Evolutionary conservation across 441 rosid species (phyloP).

Genomic region (Pelargonium myrrhifolium): DNA sequence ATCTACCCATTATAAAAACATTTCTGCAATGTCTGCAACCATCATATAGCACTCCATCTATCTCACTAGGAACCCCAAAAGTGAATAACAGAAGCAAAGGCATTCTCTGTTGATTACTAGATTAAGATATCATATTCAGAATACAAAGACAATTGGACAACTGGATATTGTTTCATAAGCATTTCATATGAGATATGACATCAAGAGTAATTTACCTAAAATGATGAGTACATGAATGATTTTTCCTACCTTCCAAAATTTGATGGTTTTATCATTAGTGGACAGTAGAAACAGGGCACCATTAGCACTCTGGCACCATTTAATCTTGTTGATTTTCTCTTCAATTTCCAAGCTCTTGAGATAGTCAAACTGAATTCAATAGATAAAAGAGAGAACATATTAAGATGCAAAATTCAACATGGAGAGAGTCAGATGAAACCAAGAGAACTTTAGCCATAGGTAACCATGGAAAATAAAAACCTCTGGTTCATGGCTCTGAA

Average conservation of each 20-base stretch:
- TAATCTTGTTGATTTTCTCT: constrained; percentile 95
- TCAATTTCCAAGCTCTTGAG: constrained; percentile 98
- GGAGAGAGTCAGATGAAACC: constrained; percentile 3
- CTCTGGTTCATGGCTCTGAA: constrained; percentile 99
- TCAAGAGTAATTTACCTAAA: not conserved
- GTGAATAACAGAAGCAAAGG: not conserved
- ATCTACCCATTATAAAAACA: too few species aligned
- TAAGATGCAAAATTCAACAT: constrained; percentile 5
- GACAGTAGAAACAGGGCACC: constrained; percentile 84
- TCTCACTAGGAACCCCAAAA: too few species aligned
- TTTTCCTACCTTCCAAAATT: constrained; percentile 12
- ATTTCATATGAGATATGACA: not conserved
- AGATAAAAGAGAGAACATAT: constrained; percentile 9
- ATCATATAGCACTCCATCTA: too few species aligned
- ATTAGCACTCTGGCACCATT: constrained; percentile 88
- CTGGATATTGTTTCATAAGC: not conserved
- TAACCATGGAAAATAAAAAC: constrained; percentile 28
- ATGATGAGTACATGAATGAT: constrained; percentile 2
- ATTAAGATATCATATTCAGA: not conserved
- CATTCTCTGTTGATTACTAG: not conserved
- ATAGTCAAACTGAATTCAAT: constrained; percentile 71
- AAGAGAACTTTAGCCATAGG: constrained; percentile 7
- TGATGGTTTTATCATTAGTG: constrained; percentile 94
- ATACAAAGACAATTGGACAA: not conserved
- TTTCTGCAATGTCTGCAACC: too few species aligned